These are phyloP conservation scores for Vigna unguiculata DNA, from an alignment of 306 rosid species.

Conservation along the genomic window DNA sequence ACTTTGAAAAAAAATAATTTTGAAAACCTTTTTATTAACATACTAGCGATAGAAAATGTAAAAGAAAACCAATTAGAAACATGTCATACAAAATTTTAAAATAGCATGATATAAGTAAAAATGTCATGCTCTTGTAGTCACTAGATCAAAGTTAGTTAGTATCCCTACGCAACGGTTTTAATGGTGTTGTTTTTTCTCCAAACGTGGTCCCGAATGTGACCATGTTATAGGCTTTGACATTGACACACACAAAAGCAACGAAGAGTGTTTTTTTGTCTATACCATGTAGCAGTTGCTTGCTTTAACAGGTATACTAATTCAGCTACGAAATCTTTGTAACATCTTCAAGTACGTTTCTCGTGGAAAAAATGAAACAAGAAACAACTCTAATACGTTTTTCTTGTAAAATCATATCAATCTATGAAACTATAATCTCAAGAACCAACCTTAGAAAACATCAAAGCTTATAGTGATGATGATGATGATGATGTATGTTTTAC, in stretches of 20 bases:
- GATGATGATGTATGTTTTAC: not conserved
- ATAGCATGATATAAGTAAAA: not conserved
- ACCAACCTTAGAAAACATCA: not conserved
- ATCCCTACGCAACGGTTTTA: conserved; percentile 2
- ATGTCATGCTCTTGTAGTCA: not conserved
- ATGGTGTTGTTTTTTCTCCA: not conserved
- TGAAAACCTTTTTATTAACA: not conserved
- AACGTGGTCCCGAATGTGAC: not conserved
- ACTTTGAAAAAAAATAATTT: not conserved
- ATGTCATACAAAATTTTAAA: not conserved
- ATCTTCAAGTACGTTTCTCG: not conserved
- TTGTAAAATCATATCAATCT: not conserved
- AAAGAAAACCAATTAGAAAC: not conserved
- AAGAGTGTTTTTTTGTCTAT: not conserved
- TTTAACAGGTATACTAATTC: conserved; percentile 3
- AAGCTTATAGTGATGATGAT: not conserved
- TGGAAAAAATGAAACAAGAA: not conserved
- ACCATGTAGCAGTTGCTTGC: conserved; percentile 1
- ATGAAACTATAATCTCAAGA: not conserved
- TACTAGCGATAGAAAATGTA: not conserved
- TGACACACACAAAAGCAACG: not conserved
- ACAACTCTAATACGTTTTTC: not conserved
- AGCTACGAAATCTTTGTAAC: conserved; percentile 10
- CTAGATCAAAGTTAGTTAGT: conserved; percentile 14
- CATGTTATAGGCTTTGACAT: not conserved